Conservation (phyloP, 768 basidiomycete species). For the Panellus pusillus region DNA sequence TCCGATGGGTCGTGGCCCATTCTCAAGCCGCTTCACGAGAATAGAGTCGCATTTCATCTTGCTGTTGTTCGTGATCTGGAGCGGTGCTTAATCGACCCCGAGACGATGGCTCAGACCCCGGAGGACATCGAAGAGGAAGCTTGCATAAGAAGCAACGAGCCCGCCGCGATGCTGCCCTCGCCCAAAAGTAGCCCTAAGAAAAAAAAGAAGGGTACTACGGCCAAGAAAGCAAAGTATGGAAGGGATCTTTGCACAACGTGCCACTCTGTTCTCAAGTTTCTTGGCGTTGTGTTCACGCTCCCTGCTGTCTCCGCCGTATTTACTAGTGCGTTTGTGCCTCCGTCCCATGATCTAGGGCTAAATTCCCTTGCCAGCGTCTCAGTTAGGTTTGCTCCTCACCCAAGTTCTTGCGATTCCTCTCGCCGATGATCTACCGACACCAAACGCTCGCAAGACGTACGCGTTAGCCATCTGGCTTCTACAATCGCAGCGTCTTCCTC, state of each 20-base stretch:
- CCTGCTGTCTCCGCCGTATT: slow-evolving; percentile 63
- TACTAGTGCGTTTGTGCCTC: slow-evolving; percentile 44
- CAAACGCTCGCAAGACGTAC: slow-evolving; percentile 84
- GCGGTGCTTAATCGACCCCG: slow-evolving; percentile 63
- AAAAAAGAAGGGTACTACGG: slow-evolving; percentile 71
- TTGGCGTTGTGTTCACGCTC: slow-evolving; percentile 58
- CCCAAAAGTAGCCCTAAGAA: slow-evolving; percentile 68
- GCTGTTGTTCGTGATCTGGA: slow-evolving; percentile 70
- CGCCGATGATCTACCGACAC: slow-evolving; percentile 67
- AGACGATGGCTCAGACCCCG: slow-evolving; percentile 21
- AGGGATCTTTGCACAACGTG: slow-evolving; percentile 75
- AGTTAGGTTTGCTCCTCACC: slow-evolving; percentile 60
- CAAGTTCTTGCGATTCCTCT: slow-evolving; percentile 72
- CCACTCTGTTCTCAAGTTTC: slow-evolving; percentile 68
- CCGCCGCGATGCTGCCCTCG: slow-evolving; percentile 50
- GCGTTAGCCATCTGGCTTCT: slow-evolving; percentile 75
- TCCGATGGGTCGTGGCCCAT: slow-evolving; percentile 67
- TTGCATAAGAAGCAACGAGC: slow-evolving; percentile 29
- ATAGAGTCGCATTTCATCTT: slow-evolving; percentile 49
- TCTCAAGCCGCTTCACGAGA: slow-evolving; percentile 66
- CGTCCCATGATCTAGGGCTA: slow-evolving; percentile 15
- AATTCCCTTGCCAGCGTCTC: slow-evolving; percentile 42
- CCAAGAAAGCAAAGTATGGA: slow-evolving; percentile 75
- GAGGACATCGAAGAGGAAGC: slow-evolving; percentile 25
- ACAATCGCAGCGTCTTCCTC: slow-evolving; percentile 69